Evolutionary conservation across 169 alveolate species (phyloP), one percentile per base, ranked within the genome.

Genomic region (Plasmodium adleri): DNA sequence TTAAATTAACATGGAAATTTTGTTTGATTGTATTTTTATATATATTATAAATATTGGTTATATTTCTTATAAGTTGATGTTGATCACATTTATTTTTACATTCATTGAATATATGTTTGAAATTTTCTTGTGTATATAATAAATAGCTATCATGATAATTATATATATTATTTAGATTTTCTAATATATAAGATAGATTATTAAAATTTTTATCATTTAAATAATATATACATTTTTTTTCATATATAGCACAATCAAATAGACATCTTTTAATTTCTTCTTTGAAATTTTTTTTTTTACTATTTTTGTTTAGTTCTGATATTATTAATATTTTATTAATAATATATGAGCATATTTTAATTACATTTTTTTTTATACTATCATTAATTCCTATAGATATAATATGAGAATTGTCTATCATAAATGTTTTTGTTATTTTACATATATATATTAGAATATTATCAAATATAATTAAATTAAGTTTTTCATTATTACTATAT

Each of bases 321-420:
- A 83, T 45, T 4, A 83, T 72, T 20, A 83, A 54, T 13, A 20
- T 67, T 47, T 83, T 83, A 32, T 83, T 83, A 68, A 83, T 68
- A 54, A 83, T 83, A 28, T 68, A 83, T 1, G 91, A 62, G 15
- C 91, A 68, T 1, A 83, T 83, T 68, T 83, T 83, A 49, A 56
- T 83, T 15, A 83, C 83, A 49, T 50, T 83, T 60, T 68, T 83
- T 68, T 83, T 83, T 43, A 83, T 62, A 54, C 58, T 47, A 17
- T 83, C 91, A 58, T 83, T 83, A 7, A 83, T 68, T 26, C 91
- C 91, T n/a, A 83, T 83, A 26, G 74, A 83, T n/a, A 83, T 59
- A 2, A 83, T 67, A 49, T 83, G 91, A 12, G 83, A 68, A 68
- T 83, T 83, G 17, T 83, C 91, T 7, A 28, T 83, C 80, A 67